Conservation (phyloP, 1,284 basidiomycete genomes). For the Ustilago bromivora region DNA sequence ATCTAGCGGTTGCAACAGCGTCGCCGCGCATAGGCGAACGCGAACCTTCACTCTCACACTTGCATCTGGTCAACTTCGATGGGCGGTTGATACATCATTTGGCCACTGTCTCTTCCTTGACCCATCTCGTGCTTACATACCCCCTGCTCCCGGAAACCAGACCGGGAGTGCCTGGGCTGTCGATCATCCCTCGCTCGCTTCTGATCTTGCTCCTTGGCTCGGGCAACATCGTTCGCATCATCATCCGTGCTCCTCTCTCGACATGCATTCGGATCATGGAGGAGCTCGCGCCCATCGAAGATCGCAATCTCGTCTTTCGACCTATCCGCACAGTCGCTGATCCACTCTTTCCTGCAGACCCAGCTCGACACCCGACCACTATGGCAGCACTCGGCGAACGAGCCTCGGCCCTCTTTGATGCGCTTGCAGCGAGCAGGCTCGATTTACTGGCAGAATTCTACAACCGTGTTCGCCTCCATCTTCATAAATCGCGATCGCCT, state of each 20-base stretch:
- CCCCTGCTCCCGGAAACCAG: conserved; percentile 20
- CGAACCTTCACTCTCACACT: conserved; percentile 34
- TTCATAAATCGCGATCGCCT: neutral
- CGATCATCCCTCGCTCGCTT: conserved; percentile 41
- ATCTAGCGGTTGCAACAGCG: neutral
- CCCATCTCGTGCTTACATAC: conserved; percentile 45
- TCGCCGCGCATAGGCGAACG: conserved; percentile 5
- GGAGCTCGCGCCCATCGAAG: conserved; percentile 38
- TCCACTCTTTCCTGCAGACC: conserved; percentile 10
- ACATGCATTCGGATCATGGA: conserved; percentile 46
- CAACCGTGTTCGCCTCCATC: conserved; percentile 13
- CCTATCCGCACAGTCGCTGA: conserved; percentile 20
- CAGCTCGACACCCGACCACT: neutral
- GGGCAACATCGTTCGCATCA: conserved; percentile 31
- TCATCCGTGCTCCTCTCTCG: conserved; percentile 29
- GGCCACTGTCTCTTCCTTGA: conserved; percentile 38
- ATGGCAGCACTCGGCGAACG: conserved; percentile 3
- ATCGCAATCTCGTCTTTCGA: conserved; percentile 45
- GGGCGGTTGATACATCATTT: conserved; percentile 44
- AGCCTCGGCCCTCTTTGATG: conserved; percentile 12
- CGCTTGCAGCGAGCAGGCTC: conserved; percentile 9
- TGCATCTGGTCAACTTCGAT: conserved; percentile 47
- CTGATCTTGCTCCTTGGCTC: conserved; percentile 40
- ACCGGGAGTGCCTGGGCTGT: conserved; percentile 28
- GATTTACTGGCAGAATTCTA: conserved; percentile 37